Base-by-base conservation (phyloP, 768 basidiomycete genomes). In the Phlebiopsis flavidoalba region DNA sequence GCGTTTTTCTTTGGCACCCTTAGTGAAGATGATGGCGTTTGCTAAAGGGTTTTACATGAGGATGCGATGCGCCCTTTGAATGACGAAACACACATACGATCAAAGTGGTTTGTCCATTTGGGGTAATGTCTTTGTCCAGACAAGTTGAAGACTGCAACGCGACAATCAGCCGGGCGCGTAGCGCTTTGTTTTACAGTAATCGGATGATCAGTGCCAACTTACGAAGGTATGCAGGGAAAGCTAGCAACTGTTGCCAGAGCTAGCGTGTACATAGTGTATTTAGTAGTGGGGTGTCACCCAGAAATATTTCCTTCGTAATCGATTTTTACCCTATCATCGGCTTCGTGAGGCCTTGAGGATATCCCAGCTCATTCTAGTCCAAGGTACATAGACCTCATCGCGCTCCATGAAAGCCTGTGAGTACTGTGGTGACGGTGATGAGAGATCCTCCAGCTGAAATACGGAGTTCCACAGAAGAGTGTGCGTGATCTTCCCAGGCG, bases 361-460 rank as follows among this genome's bases (percentile, higher is more conserved):
- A n/a, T 8, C 48, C 48, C 19, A 61, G 55, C n/a, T 61, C 48
- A 22, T 46, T 53, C 62, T 51, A 15, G 59, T 54, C 37, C 66
- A 63, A 31, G 63, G 63, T 24, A 64, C 63, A 24, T 51, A 58
- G n/a, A 50, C 61, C 40, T 62, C 61, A 33, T 64, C 63, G 7
- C 58, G 56, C 24, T 64, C 63, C 57, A 64, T 64, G 1, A 52
- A 62, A n/a, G n/a, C 10, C 14, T 58, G 24, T 54, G 49, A 45
- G 43, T 33, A 10, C 22, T 43, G 53, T 64, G 61, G 47, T 64
- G 63, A 5, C 36, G 52, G 31, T 62, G 63, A 50, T 64, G 63
- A 10, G 57, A 50, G 40, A 59, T 53, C 31, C 40, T 47, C 63
- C 63, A 64, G 50, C 58, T 49, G 78, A 78, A n/a, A 77, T 78